Evolutionary conservation across 768 basidiomycete genomes (phyloP).

Genomic region (Podaxis sp.): DNA sequence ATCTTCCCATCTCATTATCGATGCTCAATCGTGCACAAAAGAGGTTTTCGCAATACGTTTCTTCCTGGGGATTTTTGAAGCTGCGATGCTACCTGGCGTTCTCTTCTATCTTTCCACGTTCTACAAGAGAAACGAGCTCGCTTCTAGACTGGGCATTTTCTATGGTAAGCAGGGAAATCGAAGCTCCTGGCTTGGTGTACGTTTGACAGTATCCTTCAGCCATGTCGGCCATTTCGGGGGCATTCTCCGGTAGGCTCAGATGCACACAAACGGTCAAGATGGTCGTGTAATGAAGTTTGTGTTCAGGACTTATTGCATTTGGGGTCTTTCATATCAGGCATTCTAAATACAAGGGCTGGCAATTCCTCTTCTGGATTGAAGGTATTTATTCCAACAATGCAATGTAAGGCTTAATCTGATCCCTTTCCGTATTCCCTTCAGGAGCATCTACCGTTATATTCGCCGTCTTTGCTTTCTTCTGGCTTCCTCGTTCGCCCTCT

Average conservation of each 20-base stretch:
- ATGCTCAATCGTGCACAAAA: conserved; percentile 9
- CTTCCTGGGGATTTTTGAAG: conserved; percentile 50
- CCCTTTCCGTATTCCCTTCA: conserved; percentile 12
- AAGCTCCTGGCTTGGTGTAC: neutral
- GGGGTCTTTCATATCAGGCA: conserved; percentile 49
- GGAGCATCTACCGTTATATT: conserved; percentile 40
- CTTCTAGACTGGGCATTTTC: conserved; percentile 48
- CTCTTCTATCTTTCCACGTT: conserved; percentile 53
- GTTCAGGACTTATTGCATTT: conserved; percentile 43
- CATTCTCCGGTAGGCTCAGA: conserved; percentile 37
- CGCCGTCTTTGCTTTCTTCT: conserved; percentile 44
- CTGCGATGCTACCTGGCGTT: conserved; percentile 48
- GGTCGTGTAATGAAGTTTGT: neutral
- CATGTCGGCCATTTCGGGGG: conserved; percentile 44
- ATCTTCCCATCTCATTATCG: too few species aligned
- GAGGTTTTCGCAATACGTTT: conserved; percentile 48
- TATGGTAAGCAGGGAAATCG: conserved; percentile 31
- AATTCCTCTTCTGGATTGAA: conserved; percentile 54
- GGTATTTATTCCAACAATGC: conserved; percentile 22
- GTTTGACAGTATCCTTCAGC: conserved; percentile 21
- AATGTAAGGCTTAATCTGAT: neutral
- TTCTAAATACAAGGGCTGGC: conserved; percentile 44
- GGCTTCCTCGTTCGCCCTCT: conserved; percentile 42
- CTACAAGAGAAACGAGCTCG: conserved; percentile 49
- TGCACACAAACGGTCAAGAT: neutral